Evolutionary conservation across 345 rosid species (phyloP).

Genomic region (Brassica cretica): DNA sequence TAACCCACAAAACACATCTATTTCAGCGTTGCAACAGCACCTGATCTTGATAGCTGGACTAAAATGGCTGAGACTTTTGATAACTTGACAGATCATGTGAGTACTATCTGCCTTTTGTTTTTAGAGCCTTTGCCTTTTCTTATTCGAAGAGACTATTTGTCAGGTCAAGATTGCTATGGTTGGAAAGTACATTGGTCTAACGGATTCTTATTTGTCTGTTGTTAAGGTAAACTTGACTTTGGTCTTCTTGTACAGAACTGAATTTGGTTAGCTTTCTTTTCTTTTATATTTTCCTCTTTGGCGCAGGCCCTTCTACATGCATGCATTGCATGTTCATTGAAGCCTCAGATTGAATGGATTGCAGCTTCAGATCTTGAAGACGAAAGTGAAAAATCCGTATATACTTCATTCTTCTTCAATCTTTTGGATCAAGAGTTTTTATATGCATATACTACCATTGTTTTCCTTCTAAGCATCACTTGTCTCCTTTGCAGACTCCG

Average conservation of each 20-base stretch:
- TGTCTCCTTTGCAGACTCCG: conserved; percentile 59
- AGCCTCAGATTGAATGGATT: conserved; percentile 88
- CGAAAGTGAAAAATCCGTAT: conserved; percentile 65
- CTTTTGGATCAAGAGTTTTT: conserved; percentile 14
- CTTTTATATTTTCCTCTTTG: conserved; percentile 22
- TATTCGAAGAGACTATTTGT: conserved; percentile 19
- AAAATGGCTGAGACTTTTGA: conserved; percentile 74
- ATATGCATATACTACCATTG: neutral
- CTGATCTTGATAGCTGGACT: conserved; percentile 78
- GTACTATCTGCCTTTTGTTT: conserved; percentile 31
- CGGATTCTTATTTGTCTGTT: conserved; percentile 95
- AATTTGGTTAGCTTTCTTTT: conserved; percentile 9
- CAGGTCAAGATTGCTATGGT: conserved; percentile 97
- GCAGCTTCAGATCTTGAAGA: conserved; percentile 99
- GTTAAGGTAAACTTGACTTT: conserved; percentile 59
- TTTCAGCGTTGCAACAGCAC: conserved; percentile 71
- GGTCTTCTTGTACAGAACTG: conserved; percentile 19
- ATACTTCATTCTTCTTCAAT: conserved; percentile 16
- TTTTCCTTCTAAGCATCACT: conserved; percentile 14
- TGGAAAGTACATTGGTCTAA: conserved; percentile 91
- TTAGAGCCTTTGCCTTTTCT: conserved; percentile 32
- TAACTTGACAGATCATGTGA: conserved; percentile 57
- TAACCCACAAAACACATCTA: conserved; percentile 36
- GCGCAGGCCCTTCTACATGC: conserved; percentile 95
- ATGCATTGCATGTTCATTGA: conserved; percentile 81